Percentiles rank a stretch among this genome's conserved stretches.
phyloP scores from a whole-genome alignment of 2,329 filamentous ascomycete genomes.

The Tolypocladium endophyticum region DNA sequence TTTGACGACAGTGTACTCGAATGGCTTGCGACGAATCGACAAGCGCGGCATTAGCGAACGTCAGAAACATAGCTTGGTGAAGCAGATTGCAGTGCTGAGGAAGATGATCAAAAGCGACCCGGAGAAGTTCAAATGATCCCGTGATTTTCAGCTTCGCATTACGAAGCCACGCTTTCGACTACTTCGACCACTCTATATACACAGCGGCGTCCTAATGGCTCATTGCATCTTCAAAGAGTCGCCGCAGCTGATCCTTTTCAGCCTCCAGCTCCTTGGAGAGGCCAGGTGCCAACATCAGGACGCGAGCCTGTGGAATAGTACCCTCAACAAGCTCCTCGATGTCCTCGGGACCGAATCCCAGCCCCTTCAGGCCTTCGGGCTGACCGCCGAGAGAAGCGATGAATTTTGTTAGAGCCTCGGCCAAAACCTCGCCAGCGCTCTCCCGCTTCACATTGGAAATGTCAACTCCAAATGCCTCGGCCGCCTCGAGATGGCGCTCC shows the following conservation, averaged over 20 bases:
- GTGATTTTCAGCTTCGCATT: background rate
- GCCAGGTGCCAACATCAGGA: constrained; percentile 83
- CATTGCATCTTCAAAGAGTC: constrained; percentile 55
- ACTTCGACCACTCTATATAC: background rate
- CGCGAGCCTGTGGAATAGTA: constrained; percentile 82
- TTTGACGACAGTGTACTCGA: constrained; percentile 59
- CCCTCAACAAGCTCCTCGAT: constrained; percentile 83
- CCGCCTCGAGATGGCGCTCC: constrained; percentile 79
- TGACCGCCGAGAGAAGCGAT: constrained; percentile 79
- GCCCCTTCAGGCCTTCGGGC: constrained; percentile 69
- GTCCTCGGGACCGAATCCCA: constrained; percentile 70
- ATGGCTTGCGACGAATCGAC: constrained; percentile 47
- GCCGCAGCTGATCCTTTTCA: constrained; percentile 62
- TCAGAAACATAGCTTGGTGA: constrained; percentile 52
- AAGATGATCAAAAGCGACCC: constrained; percentile 57
- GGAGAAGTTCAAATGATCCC: constrained; percentile 32
- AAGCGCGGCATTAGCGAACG: constrained; percentile 50
- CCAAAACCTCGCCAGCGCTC: constrained; percentile 78
- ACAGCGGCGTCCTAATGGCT: constrained; percentile 15
- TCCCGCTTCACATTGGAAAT: constrained; percentile 79
- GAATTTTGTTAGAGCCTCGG: constrained; percentile 74
- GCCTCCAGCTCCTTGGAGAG: constrained; percentile 58
- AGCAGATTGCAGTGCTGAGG: constrained; percentile 57
- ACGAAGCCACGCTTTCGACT: background rate
- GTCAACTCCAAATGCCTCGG: constrained; percentile 85